Percentiles rank a stretch among this genome's conserved stretches.
Evolutionary conservation across 352 stramenopile genomes (phyloP).

Genomic region (Phytophthora brassicae): DNA sequence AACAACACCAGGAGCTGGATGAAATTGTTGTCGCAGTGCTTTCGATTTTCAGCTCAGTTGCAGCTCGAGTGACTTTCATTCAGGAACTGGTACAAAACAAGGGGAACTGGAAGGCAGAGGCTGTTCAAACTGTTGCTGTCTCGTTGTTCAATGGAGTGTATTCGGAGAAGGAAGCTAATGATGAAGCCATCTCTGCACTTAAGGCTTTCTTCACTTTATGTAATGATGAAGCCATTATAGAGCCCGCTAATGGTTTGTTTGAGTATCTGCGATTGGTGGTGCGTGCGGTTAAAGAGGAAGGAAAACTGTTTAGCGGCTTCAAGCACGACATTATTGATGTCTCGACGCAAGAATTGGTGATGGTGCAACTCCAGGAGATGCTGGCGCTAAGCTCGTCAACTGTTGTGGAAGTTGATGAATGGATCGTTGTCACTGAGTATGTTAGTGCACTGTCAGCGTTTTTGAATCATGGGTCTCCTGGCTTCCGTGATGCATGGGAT

Average conservation of each 20-base stretch:
- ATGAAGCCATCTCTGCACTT: conserved; percentile 17
- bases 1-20: conserved; percentile 38
- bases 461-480: conserved; percentile 18
- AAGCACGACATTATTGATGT: conserved; percentile 31
- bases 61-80: conserved; percentile 13
- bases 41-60: conserved; percentile 22
- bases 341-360: conserved; percentile 28
- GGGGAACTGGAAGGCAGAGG: conserved; percentile 28
- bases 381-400: conserved; percentile 33
- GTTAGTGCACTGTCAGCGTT: conserved; percentile 32
- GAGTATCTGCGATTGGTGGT: conserved; percentile 30
- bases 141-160: conserved; percentile 21
- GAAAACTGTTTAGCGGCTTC: conserved; percentile 3
- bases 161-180: conserved; percentile 12
- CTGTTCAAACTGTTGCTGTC: conserved; percentile 28
- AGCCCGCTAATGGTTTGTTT: conserved; percentile 19
- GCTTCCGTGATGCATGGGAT: conserved; percentile 59
- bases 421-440: conserved; percentile 45
- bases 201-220: conserved; percentile 29
- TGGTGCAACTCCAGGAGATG: conserved; percentile 36
- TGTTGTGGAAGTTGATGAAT: conserved; percentile 44
- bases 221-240: conserved; percentile 6
- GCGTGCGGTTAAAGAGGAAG: conserved; percentile 16
- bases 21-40: conserved; percentile 24
- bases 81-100: conserved; percentile 20